These are phyloP conservation scores for Pleoardoris graminearum DNA, from an alignment of 2,329 filamentous ascomycete species.

Conservation along the genomic window DNA sequence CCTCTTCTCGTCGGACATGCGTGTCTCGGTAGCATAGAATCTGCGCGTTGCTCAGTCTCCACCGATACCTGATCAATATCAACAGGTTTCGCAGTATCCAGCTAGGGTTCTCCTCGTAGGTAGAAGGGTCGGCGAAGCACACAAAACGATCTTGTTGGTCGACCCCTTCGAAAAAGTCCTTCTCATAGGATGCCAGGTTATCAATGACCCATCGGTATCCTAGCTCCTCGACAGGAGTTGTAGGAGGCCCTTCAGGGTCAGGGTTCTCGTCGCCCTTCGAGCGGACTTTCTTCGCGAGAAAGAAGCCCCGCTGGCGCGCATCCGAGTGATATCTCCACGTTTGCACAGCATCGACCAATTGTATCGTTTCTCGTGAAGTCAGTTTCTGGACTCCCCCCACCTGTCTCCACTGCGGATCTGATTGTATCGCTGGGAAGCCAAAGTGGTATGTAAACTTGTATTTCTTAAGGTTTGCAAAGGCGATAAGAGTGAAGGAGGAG, in stretches of 20 bases:
- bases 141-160: constrained; percentile 77
- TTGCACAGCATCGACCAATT: constrained; percentile 79
- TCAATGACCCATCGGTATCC: constrained; percentile 78
- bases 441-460: constrained; percentile 99
- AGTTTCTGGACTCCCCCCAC: constrained; percentile 52
- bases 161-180: constrained; percentile 79
- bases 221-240: constrained; percentile 58
- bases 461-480: constrained; percentile 94
- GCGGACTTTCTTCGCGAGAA: constrained; percentile 79
- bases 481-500: constrained; percentile 84
- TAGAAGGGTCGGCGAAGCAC: constrained; percentile 90
- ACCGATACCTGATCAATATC: constrained; percentile 80
- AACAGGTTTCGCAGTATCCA: constrained; percentile 93
- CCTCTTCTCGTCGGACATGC: constrained; percentile 74
- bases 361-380: constrained; percentile 70
- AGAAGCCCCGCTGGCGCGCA: constrained; percentile 87
- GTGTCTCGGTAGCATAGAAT: constrained; percentile 90
- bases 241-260: constrained; percentile 51
- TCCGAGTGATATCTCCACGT: constrained; percentile 87
- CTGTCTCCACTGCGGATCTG: constrained; percentile 77
- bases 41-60: constrained; percentile 74
- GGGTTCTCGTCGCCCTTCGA: constrained; percentile 31
- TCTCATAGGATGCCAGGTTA: constrained; percentile 76
- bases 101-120: constrained; percentile 81
- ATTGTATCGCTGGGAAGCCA: constrained; percentile 90